Evolutionary conservation across 257 asterid genomes (phyloP).

Genomic region (Mentha longifolia): DNA sequence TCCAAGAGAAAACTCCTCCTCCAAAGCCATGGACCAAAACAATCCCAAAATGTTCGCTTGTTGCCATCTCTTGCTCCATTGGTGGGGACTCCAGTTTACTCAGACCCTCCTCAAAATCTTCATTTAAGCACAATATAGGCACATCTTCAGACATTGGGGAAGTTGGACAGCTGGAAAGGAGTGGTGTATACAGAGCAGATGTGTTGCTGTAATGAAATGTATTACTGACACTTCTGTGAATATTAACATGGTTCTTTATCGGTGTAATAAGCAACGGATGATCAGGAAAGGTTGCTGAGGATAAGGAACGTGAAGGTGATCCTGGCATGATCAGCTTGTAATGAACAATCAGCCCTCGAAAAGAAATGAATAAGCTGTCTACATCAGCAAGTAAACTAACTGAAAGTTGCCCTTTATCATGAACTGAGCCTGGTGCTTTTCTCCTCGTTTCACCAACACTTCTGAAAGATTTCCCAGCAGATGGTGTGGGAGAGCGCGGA

Average conservation of each 20-base stretch:
- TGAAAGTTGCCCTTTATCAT: constrained; percentile 74
- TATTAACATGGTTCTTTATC: constrained; percentile 53
- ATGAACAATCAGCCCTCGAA: constrained; percentile 79
- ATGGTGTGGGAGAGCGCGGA: constrained; percentile 87
- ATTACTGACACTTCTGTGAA: constrained; percentile 80
- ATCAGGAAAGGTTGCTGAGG: constrained; percentile 62
- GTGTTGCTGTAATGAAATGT: constrained; percentile 52
- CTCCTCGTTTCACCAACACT: constrained; percentile 61
- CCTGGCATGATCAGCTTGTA: constrained; percentile 83
- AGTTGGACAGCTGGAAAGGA: constrained; percentile 65
- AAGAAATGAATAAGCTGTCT: constrained; percentile 79
- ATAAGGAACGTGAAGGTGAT: constrained; percentile 63
- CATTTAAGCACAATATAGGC: constrained; percentile 69
- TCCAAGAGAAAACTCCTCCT: constrained; percentile 96
- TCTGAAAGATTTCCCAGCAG: constrained; percentile 64
- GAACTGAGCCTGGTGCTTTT: constrained; percentile 52
- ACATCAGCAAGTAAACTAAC: constrained; percentile 85
- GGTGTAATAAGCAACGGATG: constrained; percentile 50
- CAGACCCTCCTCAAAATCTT: constrained; percentile 42
- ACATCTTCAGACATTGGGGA: constrained; percentile 78
- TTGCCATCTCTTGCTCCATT: constrained; percentile 47
- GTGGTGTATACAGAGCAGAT: constrained; percentile 73
- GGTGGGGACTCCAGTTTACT: constrained; percentile 50
- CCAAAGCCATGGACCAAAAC: constrained; percentile 98
- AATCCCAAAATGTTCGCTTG: constrained; percentile 69